Evolutionary conservation across 495 filamentous ascomycete species (phyloP).

Genomic region (Aspergillus cavernicola): DNA sequence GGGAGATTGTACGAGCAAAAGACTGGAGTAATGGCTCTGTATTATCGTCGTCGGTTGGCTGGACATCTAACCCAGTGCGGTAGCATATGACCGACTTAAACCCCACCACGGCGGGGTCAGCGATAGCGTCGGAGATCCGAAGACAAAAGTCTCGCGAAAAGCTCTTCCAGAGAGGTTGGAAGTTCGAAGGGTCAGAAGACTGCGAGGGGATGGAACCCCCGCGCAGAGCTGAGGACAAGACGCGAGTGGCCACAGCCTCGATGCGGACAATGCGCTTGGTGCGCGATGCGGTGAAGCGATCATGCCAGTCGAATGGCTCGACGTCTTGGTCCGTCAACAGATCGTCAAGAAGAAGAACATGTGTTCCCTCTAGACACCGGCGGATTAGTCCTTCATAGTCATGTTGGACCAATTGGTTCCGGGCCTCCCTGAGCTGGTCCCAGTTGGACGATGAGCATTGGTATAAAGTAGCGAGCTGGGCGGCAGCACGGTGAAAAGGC

Average conservation of each 20-base stretch:
- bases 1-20: slow-evolving; percentile 28
- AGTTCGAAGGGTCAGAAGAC: background rate
- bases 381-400: slow-evolving; percentile 56
- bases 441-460: slow-evolving; percentile 52
- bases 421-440: slow-evolving; percentile 59
- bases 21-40: slow-evolving; percentile 23
- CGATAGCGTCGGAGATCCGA: slow-evolving; percentile 49
- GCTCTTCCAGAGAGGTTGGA: slow-evolving; percentile 28
- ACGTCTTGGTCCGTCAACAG: slow-evolving; percentile 58
- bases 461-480: slow-evolving; percentile 63
- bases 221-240: slow-evolving; percentile 49
- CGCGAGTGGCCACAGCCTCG: slow-evolving; percentile 66
- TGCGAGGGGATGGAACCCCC: slow-evolving; percentile 2
- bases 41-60: slow-evolving; percentile 26
- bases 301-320: slow-evolving; percentile 66
- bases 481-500: slow-evolving; percentile 65
- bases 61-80: slow-evolving; percentile 63
- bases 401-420: slow-evolving; percentile 51
- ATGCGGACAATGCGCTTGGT: slow-evolving; percentile 82
- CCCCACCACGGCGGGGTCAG: slow-evolving; percentile 66
- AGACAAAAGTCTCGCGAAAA: slow-evolving; percentile 46
- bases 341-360: slow-evolving; percentile 77
- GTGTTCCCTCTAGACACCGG: slow-evolving; percentile 69
- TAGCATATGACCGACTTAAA: slow-evolving; percentile 90
- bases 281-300: slow-evolving; percentile 54